Percentiles rank a stretch among this genome's conserved stretches.
Conservation (phyloP, 1,284 basidiomycete genomes). For the Vanrija sp. region DNA sequence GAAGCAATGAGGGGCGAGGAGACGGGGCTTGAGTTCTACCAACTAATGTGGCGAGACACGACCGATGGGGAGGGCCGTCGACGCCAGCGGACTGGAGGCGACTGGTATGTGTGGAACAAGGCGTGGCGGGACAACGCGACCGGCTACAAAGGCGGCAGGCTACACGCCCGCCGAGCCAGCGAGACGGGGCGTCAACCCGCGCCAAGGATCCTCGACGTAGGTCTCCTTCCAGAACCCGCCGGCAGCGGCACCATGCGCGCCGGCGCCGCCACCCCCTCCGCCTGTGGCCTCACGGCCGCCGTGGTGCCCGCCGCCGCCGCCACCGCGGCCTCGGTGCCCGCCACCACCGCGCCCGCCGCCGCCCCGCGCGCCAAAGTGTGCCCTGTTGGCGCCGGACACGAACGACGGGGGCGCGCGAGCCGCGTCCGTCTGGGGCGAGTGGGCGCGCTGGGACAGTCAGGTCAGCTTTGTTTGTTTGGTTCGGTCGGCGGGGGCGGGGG, state of each 20-base stretch:
- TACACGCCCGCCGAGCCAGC: no score
- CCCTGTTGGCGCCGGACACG: background rate
- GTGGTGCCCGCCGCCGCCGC: background rate
- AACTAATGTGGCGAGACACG: no score
- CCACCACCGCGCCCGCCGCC: conserved; percentile 8
- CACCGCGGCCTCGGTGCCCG: conserved; percentile 3
- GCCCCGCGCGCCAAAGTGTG: background rate
- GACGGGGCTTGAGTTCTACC: no score
- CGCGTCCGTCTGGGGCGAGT: background rate
- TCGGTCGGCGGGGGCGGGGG: background rate
- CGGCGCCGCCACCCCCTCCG: conserved; percentile 6
- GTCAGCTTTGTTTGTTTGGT: background rate
- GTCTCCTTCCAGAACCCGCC: conserved; percentile 27
- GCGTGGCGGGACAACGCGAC: no score
- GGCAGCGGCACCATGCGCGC: background rate
- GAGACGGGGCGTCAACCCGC: no score
- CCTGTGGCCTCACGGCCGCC: background rate
- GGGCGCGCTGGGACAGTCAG: background rate
- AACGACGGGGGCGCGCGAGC: no score
- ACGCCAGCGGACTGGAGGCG: no score
- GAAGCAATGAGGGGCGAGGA: no score
- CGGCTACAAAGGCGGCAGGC: no score
- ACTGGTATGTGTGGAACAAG: no score
- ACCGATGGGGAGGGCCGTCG: no score
- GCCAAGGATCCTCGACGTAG: conserved; percentile 41